phyloP scores from a whole-genome alignment of 495 filamentous ascomycete species.

The Penicillium nucicola region DNA sequence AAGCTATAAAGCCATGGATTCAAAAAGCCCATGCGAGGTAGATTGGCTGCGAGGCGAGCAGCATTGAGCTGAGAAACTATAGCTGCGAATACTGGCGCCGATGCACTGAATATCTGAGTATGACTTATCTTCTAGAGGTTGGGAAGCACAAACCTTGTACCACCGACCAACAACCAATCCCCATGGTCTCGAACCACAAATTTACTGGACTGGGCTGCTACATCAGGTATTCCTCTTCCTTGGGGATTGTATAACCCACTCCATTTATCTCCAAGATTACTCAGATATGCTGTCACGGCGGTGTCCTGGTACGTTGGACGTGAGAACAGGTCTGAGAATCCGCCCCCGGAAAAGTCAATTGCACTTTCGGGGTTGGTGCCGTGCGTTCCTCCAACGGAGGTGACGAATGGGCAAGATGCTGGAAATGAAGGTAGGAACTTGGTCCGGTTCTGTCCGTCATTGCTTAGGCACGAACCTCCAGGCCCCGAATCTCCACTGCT shows the following conservation, averaged over 20 bases:
- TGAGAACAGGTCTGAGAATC: constrained; percentile 68
- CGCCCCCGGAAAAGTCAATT: constrained; percentile 59
- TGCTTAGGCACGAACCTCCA: constrained; percentile 57
- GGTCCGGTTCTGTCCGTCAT: constrained; percentile 60
- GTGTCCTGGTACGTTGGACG: constrained; percentile 62
- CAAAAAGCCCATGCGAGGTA: constrained; percentile 56
- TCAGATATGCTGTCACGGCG: constrained; percentile 55
- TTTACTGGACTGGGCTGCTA: constrained; percentile 52
- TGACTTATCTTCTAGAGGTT: background rate
- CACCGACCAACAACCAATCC: constrained; percentile 27
- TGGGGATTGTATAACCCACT: constrained; percentile 49
- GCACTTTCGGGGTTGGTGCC: constrained; percentile 51
- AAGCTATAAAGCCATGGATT: constrained; percentile 62
- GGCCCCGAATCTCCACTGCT: constrained; percentile 70
- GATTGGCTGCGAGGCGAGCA: constrained; percentile 44
- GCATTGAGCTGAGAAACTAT: constrained; percentile 58
- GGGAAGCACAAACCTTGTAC: constrained; percentile 38
- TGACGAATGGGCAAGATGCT: constrained; percentile 78
- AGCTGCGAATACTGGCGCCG: constrained; percentile 51
- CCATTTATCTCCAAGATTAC: constrained; percentile 35
- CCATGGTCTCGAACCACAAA: constrained; percentile 42
- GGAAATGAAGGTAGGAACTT: constrained; percentile 70
- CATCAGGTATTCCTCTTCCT: constrained; percentile 73
- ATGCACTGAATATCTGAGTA: constrained; percentile 34
- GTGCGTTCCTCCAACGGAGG: constrained; percentile 69